These are phyloP conservation scores for Canavalia ensiformis DNA, from an alignment of 306 rosid genomes.

Conservation along the genomic window DNA sequence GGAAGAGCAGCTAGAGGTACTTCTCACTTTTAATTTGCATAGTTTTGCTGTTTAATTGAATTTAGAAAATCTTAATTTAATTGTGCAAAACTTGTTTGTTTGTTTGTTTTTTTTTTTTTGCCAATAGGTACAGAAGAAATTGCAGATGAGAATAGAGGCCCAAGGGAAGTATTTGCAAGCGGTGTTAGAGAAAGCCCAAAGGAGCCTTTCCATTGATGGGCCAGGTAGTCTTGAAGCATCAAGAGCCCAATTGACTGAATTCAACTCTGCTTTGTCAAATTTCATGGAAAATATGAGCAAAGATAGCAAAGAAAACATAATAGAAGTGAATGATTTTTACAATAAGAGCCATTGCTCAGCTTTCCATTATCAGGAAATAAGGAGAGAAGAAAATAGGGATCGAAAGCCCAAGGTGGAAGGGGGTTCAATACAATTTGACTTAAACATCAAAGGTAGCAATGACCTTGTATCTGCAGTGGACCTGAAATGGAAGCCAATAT, in stretches of 20 bases:
- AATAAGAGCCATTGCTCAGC: conserved; percentile 50
- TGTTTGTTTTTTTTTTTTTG: too few species aligned
- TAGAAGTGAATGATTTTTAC: conserved; percentile 51
- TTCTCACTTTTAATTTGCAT: conserved; percentile 2
- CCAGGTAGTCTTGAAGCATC: conserved; percentile 62
- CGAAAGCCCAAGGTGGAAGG: conserved; percentile 63
- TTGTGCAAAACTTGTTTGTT: background rate
- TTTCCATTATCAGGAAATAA: conserved; percentile 51
- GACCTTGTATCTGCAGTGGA: conserved; percentile 67
- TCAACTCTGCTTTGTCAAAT: conserved; percentile 72
- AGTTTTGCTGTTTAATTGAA: background rate
- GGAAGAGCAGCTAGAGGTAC: conserved; percentile 92
- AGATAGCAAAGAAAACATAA: conserved; percentile 61
- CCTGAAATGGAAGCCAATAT: conserved; percentile 67
- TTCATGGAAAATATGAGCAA: conserved; percentile 75
- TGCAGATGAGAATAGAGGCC: conserved; percentile 79
- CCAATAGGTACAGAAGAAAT: conserved; percentile 76
- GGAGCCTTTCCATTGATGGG: conserved; percentile 68
- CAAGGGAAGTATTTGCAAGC: conserved; percentile 90
- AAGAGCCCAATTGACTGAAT: conserved; percentile 68
- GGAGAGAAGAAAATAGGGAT: conserved; percentile 54
- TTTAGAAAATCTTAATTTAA: background rate
- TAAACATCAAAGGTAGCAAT: conserved; percentile 72
- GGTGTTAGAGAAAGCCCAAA: conserved; percentile 85
- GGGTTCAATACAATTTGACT: conserved; percentile 69